phyloP scores from a whole-genome alignment of 148 eudicot genomes.

The Talinum fruticosum region DNA sequence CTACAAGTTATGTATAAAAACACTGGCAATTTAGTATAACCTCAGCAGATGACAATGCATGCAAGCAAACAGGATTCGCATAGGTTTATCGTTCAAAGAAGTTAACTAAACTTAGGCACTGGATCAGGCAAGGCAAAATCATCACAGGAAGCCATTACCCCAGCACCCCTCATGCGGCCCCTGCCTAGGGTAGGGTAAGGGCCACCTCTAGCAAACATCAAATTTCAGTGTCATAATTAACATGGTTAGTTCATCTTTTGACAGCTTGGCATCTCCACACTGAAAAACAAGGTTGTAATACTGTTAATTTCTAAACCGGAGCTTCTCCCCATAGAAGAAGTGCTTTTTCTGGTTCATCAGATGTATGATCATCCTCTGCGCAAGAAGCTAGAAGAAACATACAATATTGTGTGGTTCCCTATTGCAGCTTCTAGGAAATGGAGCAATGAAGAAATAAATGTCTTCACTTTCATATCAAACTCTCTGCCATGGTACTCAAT shows the following conservation, averaged over 20 bases:
- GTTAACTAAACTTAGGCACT: background rate
- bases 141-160: background rate
- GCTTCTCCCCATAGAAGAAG: conserved; percentile 44
- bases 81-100: background rate
- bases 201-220: background rate
- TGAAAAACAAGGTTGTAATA: conserved; percentile 57
- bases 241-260: background rate
- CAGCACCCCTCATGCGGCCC: background rate
- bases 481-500: conserved; percentile 65
- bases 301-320: conserved; percentile 64
- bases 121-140: background rate
- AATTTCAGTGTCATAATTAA: background rate
- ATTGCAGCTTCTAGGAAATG: conserved; percentile 38
- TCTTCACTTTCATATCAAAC: conserved; percentile 44
- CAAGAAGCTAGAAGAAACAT: conserved; percentile 23
- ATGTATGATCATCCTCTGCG: conserved; percentile 37
- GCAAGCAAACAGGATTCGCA: background rate
- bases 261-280: conserved; percentile 44
- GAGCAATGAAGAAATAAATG: conserved; percentile 38
- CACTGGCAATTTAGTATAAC: background rate
- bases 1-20: background rate
- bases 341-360: conserved; percentile 51
- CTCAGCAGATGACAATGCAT: background rate
- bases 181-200: background rate
- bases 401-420: conserved; percentile 66